Evolutionary conservation across 139 green algal genomes (phyloP), one percentile per base, ranked within the genome.

Genomic region (Tetradesmus lagerheimii): DNA sequence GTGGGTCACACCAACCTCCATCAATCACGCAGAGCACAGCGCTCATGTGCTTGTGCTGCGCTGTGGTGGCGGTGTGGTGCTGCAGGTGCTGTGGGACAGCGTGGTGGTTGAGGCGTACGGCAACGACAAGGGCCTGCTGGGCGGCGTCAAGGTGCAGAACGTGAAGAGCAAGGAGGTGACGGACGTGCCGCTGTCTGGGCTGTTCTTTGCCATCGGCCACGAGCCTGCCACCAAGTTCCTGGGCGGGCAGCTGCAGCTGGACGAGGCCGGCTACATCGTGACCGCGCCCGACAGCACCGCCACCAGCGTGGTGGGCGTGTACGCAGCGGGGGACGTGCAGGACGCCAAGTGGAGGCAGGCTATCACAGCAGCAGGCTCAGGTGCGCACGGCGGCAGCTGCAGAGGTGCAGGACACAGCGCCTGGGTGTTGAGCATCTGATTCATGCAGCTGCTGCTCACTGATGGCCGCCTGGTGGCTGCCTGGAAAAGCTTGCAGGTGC

Each of bases 191-290:
- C 83, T 94, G 31, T 90, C 77, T 31, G 97, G 96, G 8, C 90
- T 99, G 15, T 99, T 98, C 94, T 99, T 99, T 85, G 97, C 96
- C n/a, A 98, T 99, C 80, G 97, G 97, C 31, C 97, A 99, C 88
- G 94, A 98, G 92, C 96, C 96, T 14, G 96, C 97, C 43, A 96
- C 94, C 47, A 92, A 94, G 16, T 98, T 98, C 90, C 87, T 98
- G 27, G 87, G 90, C 41, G 94, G 95, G 2, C 95, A 97, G 94
- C 23, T 98, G 29, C 87, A 92, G 79, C 91, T 97, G 77, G 96
- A 98, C 85, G 85, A 92, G 29, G 92, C 94, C 25, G 94, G 94
- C 38, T 98, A 98, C 92, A 93, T 98, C 47, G 83, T 93, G n/a
- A 98, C 96, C 4, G 77, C 87, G 31, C 95, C 95, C 4, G 95